Conservation (phyloP, 352 stramenopile species). For the Aphanomyces cochlioides region DNA sequence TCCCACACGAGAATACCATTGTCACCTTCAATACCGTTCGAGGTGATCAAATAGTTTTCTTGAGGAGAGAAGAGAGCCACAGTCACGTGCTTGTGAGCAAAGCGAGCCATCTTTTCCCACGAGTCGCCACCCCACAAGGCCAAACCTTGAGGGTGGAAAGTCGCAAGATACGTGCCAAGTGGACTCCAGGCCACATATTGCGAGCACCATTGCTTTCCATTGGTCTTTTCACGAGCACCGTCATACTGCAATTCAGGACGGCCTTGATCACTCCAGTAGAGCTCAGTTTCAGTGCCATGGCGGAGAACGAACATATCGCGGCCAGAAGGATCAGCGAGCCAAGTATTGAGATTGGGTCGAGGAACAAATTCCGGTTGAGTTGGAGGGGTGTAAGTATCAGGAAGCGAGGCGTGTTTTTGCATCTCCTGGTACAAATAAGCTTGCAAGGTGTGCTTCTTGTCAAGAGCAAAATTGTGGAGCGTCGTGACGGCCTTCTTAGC, state of each 20-base stretch:
- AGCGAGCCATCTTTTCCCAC: constrained; percentile 97
- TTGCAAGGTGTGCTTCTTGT: constrained; percentile 96
- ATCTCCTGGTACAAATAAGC: constrained; percentile 91
- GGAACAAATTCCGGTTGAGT: constrained; percentile 86
- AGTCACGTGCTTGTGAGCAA: constrained; percentile 94
- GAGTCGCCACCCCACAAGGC: constrained; percentile 96
- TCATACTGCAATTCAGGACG: constrained; percentile 92
- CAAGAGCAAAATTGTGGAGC: constrained; percentile 88
- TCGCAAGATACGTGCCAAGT: constrained; percentile 95
- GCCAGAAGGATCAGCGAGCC: constrained; percentile 88
- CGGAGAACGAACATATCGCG: constrained; percentile 95
- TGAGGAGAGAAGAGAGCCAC: constrained; percentile 92
- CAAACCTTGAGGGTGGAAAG: constrained; percentile 96
- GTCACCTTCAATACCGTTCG: constrained; percentile 91
- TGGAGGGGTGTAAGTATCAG: constrained; percentile 71
- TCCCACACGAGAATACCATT: constrained; percentile 97
- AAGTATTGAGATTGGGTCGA: constrained; percentile 90
- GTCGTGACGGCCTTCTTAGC: constrained; percentile 75
- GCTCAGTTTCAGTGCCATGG: constrained; percentile 93
- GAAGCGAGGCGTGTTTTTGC: constrained; percentile 68
- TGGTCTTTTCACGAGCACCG: constrained; percentile 92
- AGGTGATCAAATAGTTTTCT: constrained; percentile 97
- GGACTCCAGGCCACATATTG: constrained; percentile 97
- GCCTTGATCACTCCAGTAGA: constrained; percentile 94
- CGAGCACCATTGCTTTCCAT: constrained; percentile 96